Evolutionary conservation across 75 land plant genomes (phyloP), one percentile per base, ranked within the genome.

Genomic region (Cupressus sempervirens): DNA sequence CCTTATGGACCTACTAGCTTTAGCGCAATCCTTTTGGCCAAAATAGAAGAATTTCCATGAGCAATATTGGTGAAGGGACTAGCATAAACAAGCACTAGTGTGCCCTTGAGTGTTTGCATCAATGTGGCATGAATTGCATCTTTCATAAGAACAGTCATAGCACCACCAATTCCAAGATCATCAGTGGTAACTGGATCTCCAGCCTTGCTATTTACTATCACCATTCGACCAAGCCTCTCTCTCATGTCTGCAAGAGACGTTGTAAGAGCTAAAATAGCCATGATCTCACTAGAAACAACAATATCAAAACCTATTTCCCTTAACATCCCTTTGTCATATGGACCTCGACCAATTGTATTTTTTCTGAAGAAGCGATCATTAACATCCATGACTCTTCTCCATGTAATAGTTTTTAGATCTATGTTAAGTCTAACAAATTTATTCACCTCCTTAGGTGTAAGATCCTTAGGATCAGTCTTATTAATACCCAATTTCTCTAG

Each of bases 1-100:
- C 99, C 99, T 58, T 90, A 92, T 0, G 91, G 92, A 12, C 99
- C 99, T 34, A 97, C 99, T 18, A 97, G 86, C 86, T 97, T 97
- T 58, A 95, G 82, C 7, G 99, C 97, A 90, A 97, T 95, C 82
- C 95, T 95, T 84, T 97, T 96, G 16, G 99, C 99, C n/a, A 97
- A 93, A 73, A 98, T 88, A n/a, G 99, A 98, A 68, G 99, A 98
- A 84, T 98, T 98, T 13, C 99, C 99, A 90, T 98, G 99, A 29
- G 99, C 99, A 85, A 96, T 98, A 82, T 98, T 96, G 70, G 99
- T 98, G 90, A 98, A 98, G n/a, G 99, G 98, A 26, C 99, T 98
- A 29, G 99, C 99, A 88, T 98, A 98, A 56, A 98, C 98, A 83
- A 98, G 91, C 35, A 98, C 99, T 38, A 98, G 98, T 0, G 99